Evolutionary conservation across 495 filamentous ascomycete genomes (phyloP).

Genomic region (Saxispiralis lemnorum): DNA sequence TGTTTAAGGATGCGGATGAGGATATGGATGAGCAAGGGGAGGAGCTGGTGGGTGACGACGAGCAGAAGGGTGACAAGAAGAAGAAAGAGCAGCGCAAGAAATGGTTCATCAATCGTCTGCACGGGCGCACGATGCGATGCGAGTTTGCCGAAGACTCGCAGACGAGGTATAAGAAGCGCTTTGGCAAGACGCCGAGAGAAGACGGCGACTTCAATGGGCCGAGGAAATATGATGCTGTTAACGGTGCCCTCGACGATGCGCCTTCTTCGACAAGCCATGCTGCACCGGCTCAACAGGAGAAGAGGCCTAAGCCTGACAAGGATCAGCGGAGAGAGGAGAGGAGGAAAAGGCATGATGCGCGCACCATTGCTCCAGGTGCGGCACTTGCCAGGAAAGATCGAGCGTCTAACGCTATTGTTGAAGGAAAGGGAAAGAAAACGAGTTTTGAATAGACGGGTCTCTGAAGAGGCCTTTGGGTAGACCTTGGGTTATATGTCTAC

Average conservation of each 20-base stretch:
- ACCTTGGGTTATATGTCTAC: too few relatives aligned
- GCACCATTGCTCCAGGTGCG: constrained; percentile 23
- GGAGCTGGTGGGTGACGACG: constrained; percentile 20
- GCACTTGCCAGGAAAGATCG: constrained; percentile 31
- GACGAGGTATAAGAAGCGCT: constrained; percentile 79
- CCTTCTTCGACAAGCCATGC: background rate
- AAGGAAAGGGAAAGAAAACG: constrained; percentile 64
- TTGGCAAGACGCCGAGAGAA: constrained; percentile 38
- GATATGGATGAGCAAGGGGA: constrained; percentile 15
- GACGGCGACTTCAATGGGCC: background rate
- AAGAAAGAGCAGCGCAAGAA: constrained; percentile 36
- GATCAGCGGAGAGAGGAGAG: constrained; percentile 7
- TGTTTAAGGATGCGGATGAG: constrained; percentile 40
- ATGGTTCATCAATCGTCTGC: constrained; percentile 65
- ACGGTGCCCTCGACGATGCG: background rate
- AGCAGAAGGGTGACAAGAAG: constrained; percentile 23
- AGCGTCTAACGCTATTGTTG: constrained; percentile 60
- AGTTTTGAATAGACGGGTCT: constrained; percentile 54
- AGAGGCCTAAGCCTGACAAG: constrained; percentile 3
- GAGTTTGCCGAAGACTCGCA: constrained; percentile 86
- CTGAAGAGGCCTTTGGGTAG: too few relatives aligned
- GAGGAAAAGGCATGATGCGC: constrained; percentile 18
- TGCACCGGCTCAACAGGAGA: background rate
- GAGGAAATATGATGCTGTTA: background rate
- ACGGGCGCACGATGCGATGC: constrained; percentile 63